Evolutionary conservation across 306 rosid species (phyloP).

Genomic region (Fagus crenata): DNA sequence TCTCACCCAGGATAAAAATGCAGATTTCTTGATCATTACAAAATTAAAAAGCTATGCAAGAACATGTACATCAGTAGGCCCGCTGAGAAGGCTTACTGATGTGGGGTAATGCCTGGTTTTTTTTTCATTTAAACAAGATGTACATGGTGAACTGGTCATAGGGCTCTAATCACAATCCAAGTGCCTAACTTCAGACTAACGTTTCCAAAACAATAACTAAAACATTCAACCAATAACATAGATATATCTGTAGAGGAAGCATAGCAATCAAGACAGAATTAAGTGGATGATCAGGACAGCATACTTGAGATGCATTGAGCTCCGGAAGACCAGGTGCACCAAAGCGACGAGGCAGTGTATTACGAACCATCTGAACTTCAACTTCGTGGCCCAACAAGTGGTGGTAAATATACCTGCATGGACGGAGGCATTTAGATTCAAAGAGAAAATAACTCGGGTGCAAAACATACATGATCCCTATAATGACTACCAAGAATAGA

Average conservation of each 20-base stretch:
- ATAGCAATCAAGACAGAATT: background rate
- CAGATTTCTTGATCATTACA: background rate
- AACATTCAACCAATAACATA: background rate
- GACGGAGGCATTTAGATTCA: slow-evolving; percentile 2
- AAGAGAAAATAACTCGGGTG: background rate
- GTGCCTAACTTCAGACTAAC: background rate
- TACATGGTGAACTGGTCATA: background rate
- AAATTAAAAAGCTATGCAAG: background rate
- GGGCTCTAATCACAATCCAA: background rate
- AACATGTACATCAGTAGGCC: background rate
- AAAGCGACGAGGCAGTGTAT: slow-evolving; percentile 93
- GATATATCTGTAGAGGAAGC: slow-evolving; percentile 1
- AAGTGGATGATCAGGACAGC: slow-evolving; percentile 28
- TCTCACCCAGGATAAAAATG: background rate
- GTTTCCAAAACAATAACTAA: background rate
- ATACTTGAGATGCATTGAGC: slow-evolving; percentile 98
- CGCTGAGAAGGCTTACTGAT: background rate
- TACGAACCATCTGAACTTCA: slow-evolving; percentile 99
- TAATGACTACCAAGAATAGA: slow-evolving; percentile 11
- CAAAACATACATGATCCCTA: background rate
- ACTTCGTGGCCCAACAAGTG: slow-evolving; percentile 98
- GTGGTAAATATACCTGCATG: slow-evolving; percentile 90
- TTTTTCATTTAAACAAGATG: background rate
- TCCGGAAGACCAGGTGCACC: slow-evolving; percentile 99
- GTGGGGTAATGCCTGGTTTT: background rate